Evolutionary conservation across 768 basidiomycete genomes (phyloP).

Genomic region (Trametes punicea): DNA sequence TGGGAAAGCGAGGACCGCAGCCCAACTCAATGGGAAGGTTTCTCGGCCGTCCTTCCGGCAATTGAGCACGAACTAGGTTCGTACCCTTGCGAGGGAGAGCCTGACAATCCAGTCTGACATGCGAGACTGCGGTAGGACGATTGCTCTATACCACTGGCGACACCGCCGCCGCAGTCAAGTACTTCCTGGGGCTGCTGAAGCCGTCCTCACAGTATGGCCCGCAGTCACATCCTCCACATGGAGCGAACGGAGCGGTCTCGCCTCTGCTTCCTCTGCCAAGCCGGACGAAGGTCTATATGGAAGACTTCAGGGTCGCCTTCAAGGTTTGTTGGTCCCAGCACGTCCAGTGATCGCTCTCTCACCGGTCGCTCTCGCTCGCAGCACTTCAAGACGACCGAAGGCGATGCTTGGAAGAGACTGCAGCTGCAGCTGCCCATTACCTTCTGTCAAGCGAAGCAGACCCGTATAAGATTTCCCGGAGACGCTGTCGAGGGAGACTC

Average conservation of each 20-base stretch:
- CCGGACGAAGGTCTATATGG: slow-evolving; percentile 69
- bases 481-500: slow-evolving; percentile 44
- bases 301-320: slow-evolving; percentile 87
- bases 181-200: slow-evolving; percentile 72
- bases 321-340: slow-evolving; percentile 43
- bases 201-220: slow-evolving; percentile 28
- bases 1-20: slow-evolving; percentile 67
- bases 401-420: slow-evolving; percentile 37
- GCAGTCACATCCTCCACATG: not conserved
- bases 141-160: slow-evolving; percentile 91
- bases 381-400: slow-evolving; percentile 70
- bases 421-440: slow-evolving; percentile 62
- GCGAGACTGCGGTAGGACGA: slow-evolving; percentile 50
- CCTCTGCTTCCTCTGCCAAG: slow-evolving; percentile 8
- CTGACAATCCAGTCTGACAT: not conserved
- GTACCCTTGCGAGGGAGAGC: not conserved
- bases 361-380: slow-evolving; percentile 28
- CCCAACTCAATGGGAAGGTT: slow-evolving; percentile 39
- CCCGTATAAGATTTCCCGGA: slow-evolving; percentile 54
- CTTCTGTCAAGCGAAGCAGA: slow-evolving; percentile 58
- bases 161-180: slow-evolving; percentile 66
- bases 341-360: not conserved
- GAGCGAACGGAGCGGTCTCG: slow-evolving; percentile 24
- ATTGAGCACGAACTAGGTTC: slow-evolving; percentile 79
- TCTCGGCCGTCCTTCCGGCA: slow-evolving; percentile 64